Conservation (phyloP, 768 basidiomycete genomes). For the Agaricus sinodeliciosus region DNA sequence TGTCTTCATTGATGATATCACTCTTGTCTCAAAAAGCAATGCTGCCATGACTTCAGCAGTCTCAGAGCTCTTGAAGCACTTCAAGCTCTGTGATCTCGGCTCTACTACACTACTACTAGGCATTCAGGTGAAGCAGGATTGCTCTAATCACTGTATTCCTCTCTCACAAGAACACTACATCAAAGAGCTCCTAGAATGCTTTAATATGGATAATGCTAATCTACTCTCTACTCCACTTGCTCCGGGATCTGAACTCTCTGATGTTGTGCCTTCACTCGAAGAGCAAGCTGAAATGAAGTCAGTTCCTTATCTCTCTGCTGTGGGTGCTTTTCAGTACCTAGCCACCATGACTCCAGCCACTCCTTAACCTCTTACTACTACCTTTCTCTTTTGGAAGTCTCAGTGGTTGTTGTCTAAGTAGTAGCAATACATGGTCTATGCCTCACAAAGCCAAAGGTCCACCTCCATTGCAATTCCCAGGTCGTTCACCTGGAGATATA, state of each 20-base stretch:
- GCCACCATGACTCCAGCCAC: too few species aligned
- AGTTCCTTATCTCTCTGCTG: not conserved
- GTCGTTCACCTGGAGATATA: too few species aligned
- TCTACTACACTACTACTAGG: conserved; percentile 16
- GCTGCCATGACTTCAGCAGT: too few species aligned
- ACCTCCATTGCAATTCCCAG: too few species aligned
- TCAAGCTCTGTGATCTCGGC: conserved; percentile 13
- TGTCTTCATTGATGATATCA: too few species aligned
- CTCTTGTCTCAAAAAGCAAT: too few species aligned
- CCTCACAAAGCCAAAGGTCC: too few species aligned
- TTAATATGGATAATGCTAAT: conserved; percentile 14
- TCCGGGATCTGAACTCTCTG: conserved; percentile 9
- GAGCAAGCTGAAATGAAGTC: not conserved
- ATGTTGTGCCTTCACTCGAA: not conserved
- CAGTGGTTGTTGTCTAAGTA: too few species aligned
- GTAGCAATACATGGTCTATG: too few species aligned
- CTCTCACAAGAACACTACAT: conserved; percentile 20
- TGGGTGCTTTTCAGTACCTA: too few species aligned
- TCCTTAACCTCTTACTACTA: too few species aligned
- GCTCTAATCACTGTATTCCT: conserved; percentile 11
- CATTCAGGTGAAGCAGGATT: conserved; percentile 17
- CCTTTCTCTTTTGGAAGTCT: too few species aligned
- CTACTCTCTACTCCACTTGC: conserved; percentile 17
- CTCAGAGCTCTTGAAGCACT: conserved; percentile 9
- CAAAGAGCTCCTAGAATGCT: conserved; percentile 16